Conservation (phyloP, 106 monocot genomes). For the Xerophyta viscosa region DNA sequence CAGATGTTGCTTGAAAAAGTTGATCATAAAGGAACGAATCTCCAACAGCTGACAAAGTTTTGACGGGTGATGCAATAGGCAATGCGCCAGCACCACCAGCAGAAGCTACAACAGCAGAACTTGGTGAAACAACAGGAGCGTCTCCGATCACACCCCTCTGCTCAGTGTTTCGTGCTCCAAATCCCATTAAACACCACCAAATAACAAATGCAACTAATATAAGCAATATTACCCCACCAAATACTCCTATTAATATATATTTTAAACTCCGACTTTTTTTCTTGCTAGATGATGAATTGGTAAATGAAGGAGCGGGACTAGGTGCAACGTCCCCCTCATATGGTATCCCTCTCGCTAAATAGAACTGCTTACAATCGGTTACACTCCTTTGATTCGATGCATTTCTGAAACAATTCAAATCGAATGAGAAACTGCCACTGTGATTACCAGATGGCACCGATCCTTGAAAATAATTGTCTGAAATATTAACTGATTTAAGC, state of each 20-base stretch:
- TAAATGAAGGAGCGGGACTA: constrained; percentile 6
- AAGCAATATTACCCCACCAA: constrained; percentile 40
- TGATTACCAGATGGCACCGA: constrained; percentile 2
- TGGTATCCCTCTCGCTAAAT: constrained; percentile 31
- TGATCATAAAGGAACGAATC: constrained; percentile 60
- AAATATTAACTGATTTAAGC: constrained; percentile 36
- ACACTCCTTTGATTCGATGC: constrained; percentile 32
- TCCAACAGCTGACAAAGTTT: constrained; percentile 48
- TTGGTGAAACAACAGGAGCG: background rate
- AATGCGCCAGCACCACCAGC: constrained; percentile 7
- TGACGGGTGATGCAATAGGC: constrained; percentile 19
- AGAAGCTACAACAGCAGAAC: background rate
- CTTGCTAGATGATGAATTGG: constrained; percentile 12
- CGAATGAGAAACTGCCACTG: constrained; percentile 19
- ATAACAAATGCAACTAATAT: constrained; percentile 22
- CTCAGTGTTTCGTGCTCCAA: constrained; percentile 10
- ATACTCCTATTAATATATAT: constrained; percentile 55
- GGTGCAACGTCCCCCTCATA: constrained; percentile 27
- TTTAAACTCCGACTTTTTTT: constrained; percentile 24
- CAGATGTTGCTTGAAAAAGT: constrained; percentile 36
- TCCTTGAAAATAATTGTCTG: constrained; percentile 69
- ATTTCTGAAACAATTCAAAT: constrained; percentile 48
- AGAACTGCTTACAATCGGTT: constrained; percentile 49
- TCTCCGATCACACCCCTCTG: constrained; percentile 6
- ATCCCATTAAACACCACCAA: constrained; percentile 23